Evolutionary conservation across 495 filamentous ascomycete genomes (phyloP).

Genomic region (Astrothelium subdiscretum): DNA sequence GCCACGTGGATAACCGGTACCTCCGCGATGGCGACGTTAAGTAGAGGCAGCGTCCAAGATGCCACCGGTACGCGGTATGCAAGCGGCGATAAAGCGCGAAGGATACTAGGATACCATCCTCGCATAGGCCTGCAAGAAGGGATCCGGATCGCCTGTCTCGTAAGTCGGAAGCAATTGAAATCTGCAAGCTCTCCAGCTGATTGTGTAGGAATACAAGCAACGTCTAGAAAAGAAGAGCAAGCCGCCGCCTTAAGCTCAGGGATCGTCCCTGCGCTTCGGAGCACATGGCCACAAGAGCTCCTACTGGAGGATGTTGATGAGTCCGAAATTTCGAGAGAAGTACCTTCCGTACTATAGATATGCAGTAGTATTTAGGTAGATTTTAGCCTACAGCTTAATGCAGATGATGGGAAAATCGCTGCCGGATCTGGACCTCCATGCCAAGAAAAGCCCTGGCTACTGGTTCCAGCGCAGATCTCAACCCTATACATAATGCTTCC

Average conservation of each 20-base stretch:
- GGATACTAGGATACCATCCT: constrained; percentile 47
- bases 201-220: neutral
- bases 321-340: no score
- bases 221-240: neutral
- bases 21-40: constrained; percentile 37
- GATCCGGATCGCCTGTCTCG: constrained; percentile 20
- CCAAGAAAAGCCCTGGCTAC: no score
- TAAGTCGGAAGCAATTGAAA: constrained; percentile 5
- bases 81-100: constrained; percentile 44
- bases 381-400: no score
- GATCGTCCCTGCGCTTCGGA: no score
- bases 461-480: no score
- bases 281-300: no score
- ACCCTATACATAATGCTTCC: no score
- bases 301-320: no score
- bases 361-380: no score
- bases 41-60: constrained; percentile 46
- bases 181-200: neutral
- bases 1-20: constrained; percentile 40
- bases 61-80: constrained; percentile 43
- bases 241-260: neutral
- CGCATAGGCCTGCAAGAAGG: constrained; percentile 45
- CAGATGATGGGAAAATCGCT: no score
- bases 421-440: no score
- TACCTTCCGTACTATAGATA: no score